These are phyloP conservation scores for Elaeis oleifera DNA, from an alignment of 202 grass and related monocot species.

Conservation along the genomic window DNA sequence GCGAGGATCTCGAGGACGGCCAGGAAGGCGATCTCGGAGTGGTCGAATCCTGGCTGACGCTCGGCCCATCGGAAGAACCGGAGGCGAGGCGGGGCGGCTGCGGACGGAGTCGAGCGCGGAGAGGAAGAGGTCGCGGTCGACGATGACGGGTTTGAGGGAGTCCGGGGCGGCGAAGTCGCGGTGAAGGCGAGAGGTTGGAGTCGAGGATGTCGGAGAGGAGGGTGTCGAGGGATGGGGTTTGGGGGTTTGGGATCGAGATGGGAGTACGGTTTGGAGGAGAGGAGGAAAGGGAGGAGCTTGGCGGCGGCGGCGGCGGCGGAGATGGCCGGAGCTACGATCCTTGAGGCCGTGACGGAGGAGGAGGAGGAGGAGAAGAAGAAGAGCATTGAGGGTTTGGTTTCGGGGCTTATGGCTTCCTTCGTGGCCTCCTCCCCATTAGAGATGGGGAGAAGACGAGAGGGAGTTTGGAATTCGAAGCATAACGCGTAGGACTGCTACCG, in stretches of 20 bases:
- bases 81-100: constrained; percentile 34
- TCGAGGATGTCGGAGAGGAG: constrained; percentile 26
- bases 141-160: constrained; percentile 5
- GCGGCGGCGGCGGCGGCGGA: background rate
- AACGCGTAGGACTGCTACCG: too few relatives aligned
- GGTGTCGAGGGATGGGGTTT: constrained; percentile 3
- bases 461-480: too few relatives aligned
- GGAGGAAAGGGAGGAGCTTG: background rate
- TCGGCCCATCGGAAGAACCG: constrained; percentile 78
- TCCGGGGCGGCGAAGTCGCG: constrained; percentile 2
- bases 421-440: too few relatives aligned
- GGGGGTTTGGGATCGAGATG: constrained; percentile 19
- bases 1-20: constrained; percentile 53
- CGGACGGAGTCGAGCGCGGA: constrained; percentile 24
- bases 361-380: too few relatives aligned
- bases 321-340: background rate
- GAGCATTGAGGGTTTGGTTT: too few relatives aligned
- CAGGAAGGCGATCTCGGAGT: constrained; percentile 45
- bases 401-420: too few relatives aligned
- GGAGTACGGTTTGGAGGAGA: constrained; percentile 4
- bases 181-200: constrained; percentile 9
- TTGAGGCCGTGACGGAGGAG: background rate
- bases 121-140: constrained; percentile 12
- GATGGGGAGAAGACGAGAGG: too few relatives aligned
- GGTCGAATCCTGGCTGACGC: constrained; percentile 48